Conservation (phyloP, 148 eudicot species). For the Arbutus unedo region DNA sequence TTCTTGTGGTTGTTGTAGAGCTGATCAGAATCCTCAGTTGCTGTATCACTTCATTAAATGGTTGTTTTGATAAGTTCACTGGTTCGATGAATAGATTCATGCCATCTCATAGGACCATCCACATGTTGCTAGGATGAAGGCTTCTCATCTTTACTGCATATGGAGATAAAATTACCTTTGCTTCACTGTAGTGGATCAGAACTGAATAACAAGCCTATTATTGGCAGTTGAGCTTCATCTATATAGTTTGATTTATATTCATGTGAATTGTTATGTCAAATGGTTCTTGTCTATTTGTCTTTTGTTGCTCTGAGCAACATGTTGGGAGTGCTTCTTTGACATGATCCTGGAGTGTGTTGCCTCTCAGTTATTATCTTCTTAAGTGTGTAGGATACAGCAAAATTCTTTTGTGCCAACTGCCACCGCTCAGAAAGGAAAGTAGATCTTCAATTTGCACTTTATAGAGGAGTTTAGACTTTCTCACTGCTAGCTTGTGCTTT, state of each 20-base stretch:
- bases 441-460: conserved; percentile 5
- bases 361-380: neutral
- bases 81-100: neutral
- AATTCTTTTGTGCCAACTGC: neutral
- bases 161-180: neutral
- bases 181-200: neutral
- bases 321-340: neutral
- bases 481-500: neutral
- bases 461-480: neutral
- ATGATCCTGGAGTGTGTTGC: neutral
- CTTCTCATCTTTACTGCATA: neutral
- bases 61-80: neutral
- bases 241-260: neutral
- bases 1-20: neutral
- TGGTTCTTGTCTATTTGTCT: neutral
- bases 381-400: neutral
- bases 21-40: neutral
- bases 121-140: neutral
- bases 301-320: neutral
- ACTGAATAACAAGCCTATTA: neutral
- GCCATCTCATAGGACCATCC: neutral
- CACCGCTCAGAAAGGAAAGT: neutral
- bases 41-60: neutral
- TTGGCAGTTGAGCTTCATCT: neutral
- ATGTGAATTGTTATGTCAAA: neutral